Conservation (phyloP, 1,284 basidiomycete species). For the Irpex lacteus region DNA sequence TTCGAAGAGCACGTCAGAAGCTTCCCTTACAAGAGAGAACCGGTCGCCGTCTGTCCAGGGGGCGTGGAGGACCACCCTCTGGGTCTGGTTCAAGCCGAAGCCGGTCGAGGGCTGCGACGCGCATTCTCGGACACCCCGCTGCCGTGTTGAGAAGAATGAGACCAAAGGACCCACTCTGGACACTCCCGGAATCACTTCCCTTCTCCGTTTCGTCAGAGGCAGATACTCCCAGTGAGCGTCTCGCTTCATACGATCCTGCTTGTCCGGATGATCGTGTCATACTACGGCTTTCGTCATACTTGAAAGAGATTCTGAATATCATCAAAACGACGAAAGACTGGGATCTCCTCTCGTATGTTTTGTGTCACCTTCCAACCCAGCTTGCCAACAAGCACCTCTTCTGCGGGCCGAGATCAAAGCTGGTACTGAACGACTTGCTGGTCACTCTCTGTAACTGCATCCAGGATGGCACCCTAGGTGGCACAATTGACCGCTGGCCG, state of each 20-base stretch:
- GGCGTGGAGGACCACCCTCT: conserved; percentile 46
- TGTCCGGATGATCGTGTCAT: conserved; percentile 47
- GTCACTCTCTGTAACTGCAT: conserved; percentile 71
- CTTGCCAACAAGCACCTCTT: conserved; percentile 96
- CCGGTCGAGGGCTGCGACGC: conserved; percentile 55
- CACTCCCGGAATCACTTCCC: conserved; percentile 69
- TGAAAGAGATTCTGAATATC: conserved; percentile 66
- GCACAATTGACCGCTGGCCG: conserved; percentile 63
- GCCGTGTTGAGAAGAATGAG: conserved; percentile 25
- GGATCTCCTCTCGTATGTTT: conserved; percentile 92
- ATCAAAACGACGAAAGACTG: conserved; percentile 82
- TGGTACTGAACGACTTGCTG: conserved; percentile 65
- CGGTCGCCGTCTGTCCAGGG: conserved; percentile 54
- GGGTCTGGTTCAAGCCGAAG: conserved; percentile 61
- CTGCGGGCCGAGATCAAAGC: conserved; percentile 82
- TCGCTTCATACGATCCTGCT: conserved; percentile 75
- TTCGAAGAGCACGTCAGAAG: conserved; percentile 47
- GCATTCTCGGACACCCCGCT: conserved; percentile 27
- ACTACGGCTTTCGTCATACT: conserved; percentile 81
- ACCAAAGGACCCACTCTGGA: conserved; percentile 68
- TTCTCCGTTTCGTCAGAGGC: conserved; percentile 60
- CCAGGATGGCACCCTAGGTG: conserved; percentile 56
- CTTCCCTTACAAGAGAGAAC: conserved; percentile 48
- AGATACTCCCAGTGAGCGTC: conserved; percentile 70
- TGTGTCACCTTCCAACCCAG: conserved; percentile 91